phyloP scores from a whole-genome alignment of 192 early-diverging fungal species.

The Chytriomyces confervae region DNA sequence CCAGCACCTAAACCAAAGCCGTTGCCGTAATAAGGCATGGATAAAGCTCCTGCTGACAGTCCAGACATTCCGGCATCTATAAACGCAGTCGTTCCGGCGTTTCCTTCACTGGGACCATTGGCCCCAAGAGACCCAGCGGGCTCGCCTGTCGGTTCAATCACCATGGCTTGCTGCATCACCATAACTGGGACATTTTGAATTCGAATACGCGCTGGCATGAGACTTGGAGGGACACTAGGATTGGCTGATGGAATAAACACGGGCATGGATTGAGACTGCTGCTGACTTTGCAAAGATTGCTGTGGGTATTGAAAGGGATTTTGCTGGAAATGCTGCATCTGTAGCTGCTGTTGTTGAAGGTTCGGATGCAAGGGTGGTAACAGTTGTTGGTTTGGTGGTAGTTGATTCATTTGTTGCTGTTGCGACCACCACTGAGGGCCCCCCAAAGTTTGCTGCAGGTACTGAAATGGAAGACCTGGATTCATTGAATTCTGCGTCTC shows the following conservation, averaged over 20 bases:
- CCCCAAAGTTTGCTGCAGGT: too few relatives aligned
- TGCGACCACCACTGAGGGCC: too few relatives aligned
- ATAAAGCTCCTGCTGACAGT: not conserved
- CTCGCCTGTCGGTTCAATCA: constrained; percentile 32
- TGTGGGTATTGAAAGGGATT: not conserved
- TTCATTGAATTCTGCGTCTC: not conserved
- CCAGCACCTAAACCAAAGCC: not conserved
- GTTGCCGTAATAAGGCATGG: not conserved
- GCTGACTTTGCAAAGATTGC: not conserved
- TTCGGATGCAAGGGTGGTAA: not conserved
- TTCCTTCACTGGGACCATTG: not conserved
- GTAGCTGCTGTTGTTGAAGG: not conserved
- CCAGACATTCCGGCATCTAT: constrained; percentile 1
- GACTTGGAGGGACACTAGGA: constrained; percentile 24
- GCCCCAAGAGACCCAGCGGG: constrained; percentile 14
- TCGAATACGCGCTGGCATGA: constrained; percentile 33
- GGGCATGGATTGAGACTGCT: not conserved
- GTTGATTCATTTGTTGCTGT: too few relatives aligned
- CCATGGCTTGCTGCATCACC: constrained; percentile 31
- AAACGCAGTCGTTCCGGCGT: not conserved
- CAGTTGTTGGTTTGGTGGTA: too few relatives aligned
- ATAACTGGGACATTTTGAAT: constrained; percentile 31
- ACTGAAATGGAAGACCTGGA: not conserved
- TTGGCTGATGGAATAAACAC: not conserved
- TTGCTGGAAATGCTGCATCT: constrained; percentile 15